Base-by-base conservation (phyloP, 352 stramenopile genomes). In the Phytophthora pisi region DNA sequence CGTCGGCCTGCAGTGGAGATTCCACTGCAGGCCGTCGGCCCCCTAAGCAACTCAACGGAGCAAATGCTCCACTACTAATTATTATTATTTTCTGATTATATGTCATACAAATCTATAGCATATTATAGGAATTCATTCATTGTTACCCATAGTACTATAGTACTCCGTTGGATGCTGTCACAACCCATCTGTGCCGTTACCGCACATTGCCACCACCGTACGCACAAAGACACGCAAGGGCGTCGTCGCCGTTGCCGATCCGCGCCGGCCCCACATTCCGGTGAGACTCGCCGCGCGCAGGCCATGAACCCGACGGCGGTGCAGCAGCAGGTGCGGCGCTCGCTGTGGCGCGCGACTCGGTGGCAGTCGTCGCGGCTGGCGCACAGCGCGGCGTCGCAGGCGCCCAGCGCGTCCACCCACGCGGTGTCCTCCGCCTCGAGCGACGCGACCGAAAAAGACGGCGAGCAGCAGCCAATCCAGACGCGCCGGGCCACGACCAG, bases 301-400 rank as follows among this genome's bases (percentile, higher is more conserved):
- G 31, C 3, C 31, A 80, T 75, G 68, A 56, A 61, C 9, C 9
- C 56, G 56, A 69, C 60, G 51, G 26, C 57, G 26, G 26, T 30
- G 20, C 20, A 20, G 51, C 55, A 70, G 45, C 58, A 61, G 47
- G 30, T 61, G 42, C 59, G 64, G 23, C 72, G 57, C 23, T 68
- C 68, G 45, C 46, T 80, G 43, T 53, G 65, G 60, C 65, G 59
- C 20, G 55, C 36, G 28, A 56, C 57, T 28, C 51, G 42, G 9
- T 61, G 53, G 54, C 51, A 65, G 43, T 11, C 49, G 47, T 47
- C 64, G n/a, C 18, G 1, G 40, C 15, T 71, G 47, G 31, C 30
- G 11, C 56, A 51, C 51, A 54, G 34, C 47, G 24, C 61, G 0
- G 15, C 54, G 53, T 47, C 50, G 60, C 52, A 64, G 26, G 24